Conservation (phyloP, 2,329 filamentous ascomycete species). For the Drechslerella coelobrocha region DNA sequence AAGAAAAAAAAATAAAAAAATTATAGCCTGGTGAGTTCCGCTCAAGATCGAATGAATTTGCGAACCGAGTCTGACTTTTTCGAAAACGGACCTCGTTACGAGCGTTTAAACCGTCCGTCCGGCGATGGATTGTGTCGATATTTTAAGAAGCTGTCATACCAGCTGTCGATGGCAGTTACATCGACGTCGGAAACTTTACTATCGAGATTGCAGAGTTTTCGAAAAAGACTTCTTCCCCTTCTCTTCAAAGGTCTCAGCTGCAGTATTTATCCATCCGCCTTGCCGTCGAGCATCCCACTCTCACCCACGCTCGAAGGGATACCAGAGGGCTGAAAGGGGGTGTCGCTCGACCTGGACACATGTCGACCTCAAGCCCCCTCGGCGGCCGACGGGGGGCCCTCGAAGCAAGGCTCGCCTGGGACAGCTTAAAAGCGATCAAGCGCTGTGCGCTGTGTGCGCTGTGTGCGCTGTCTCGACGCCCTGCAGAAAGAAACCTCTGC, state of each 20-base stretch:
- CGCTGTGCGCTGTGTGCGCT: too few relatives aligned
- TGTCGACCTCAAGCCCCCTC: conserved; percentile 47
- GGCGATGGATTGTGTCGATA: neutral
- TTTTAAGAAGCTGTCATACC: neutral
- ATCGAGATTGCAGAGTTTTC: conserved; percentile 3
- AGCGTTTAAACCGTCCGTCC: neutral
- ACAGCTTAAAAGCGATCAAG: conserved; percentile 33
- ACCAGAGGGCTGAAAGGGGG: conserved; percentile 29
- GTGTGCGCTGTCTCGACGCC: conserved; percentile 19
- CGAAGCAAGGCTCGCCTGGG: conserved; percentile 48
- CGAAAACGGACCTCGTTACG: neutral
- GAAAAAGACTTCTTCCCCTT: conserved; percentile 12
- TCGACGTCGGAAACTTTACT: conserved; percentile 9
- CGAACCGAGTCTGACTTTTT: neutral
- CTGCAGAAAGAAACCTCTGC: conserved; percentile 48
- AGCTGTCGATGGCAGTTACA: conserved; percentile 1
- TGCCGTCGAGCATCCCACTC: conserved; percentile 27
- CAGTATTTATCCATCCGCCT: conserved; percentile 38
- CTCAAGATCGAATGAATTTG: conserved; percentile 6
- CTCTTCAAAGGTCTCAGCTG: conserved; percentile 14
- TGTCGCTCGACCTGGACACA: conserved; percentile 49
- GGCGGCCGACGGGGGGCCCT: conserved; percentile 28
- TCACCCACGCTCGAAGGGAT: conserved; percentile 6
- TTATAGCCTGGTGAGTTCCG: conserved; percentile 39
- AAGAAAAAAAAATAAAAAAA: conserved; percentile 9